A percentile compares a stretch with the other conserved stretches of the same genome.
phyloP scores from a whole-genome alignment of 257 asterid species.

The Solanum boliviense region DNA sequence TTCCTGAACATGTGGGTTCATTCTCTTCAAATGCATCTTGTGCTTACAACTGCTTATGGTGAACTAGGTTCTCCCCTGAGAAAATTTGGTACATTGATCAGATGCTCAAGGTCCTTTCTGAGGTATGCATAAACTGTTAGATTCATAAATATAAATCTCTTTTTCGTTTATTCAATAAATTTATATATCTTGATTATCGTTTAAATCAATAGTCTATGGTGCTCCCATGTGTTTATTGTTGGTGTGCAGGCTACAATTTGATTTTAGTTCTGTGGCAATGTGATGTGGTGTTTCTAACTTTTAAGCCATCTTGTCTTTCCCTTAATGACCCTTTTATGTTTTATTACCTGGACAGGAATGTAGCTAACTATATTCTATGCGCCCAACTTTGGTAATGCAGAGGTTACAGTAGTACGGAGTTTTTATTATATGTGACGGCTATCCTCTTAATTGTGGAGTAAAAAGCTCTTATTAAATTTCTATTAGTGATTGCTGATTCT shows the following conservation, averaged over 20 bases:
- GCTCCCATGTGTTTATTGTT: background rate
- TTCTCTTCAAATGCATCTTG: background rate
- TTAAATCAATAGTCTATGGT: background rate
- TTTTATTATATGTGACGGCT: background rate
- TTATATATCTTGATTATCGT: background rate
- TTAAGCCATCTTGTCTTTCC: background rate
- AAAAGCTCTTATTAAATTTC: background rate
- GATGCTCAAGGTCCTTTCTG: slow-evolving; percentile 86
- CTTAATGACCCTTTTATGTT: background rate
- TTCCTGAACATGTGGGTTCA: background rate
- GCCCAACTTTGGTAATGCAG: background rate
- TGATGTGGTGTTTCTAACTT: background rate
- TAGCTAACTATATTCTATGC: background rate
- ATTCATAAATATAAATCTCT: background rate
- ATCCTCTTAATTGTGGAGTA: background rate
- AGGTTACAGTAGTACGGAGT: background rate
- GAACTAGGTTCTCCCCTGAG: slow-evolving; percentile 77
- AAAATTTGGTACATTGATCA: slow-evolving; percentile 93
- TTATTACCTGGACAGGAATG: background rate
- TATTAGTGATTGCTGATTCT: background rate
- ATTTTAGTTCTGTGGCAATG: background rate
- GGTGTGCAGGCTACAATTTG: background rate
- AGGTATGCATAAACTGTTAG: slow-evolving; percentile 36
- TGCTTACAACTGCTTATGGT: slow-evolving; percentile 2
- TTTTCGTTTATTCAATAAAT: background rate